Evolutionary conservation across 176 grass and related monocot genomes (phyloP).

Genomic region (Hsuehochloa calcarea): DNA sequence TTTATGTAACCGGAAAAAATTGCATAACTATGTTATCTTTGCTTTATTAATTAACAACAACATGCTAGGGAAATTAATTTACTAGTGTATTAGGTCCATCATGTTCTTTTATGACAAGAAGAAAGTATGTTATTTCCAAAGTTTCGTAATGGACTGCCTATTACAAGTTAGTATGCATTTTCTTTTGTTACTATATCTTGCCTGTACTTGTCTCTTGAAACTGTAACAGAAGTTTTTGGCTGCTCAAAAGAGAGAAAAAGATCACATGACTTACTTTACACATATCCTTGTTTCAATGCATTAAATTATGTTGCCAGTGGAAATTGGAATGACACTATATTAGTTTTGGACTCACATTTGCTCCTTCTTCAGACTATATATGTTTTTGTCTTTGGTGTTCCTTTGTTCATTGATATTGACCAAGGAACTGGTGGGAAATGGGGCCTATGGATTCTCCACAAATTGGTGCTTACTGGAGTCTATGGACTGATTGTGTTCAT

Average conservation of each 20-base stretch:
- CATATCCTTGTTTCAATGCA: slow-evolving; percentile 10
- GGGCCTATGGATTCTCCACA: slow-evolving; percentile 85
- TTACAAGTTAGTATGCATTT: background rate
- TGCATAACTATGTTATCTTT: background rate
- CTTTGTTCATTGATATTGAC: slow-evolving; percentile 67
- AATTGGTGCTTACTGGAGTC: slow-evolving; percentile 82
- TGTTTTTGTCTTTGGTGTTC: slow-evolving; percentile 82
- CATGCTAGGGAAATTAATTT: background rate
- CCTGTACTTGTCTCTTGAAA: background rate
- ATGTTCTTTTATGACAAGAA: slow-evolving; percentile 7
- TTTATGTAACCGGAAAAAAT: background rate
- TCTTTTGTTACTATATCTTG: slow-evolving; percentile 19
- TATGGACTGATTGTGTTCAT: slow-evolving; percentile 88
- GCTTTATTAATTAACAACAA: background rate
- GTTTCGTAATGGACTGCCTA: background rate
- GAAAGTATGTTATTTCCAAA: background rate
- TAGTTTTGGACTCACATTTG: slow-evolving; percentile 17
- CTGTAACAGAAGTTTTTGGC: slow-evolving; percentile 2
- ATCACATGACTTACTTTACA: background rate
- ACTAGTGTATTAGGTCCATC: background rate
- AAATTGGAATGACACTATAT: background rate
- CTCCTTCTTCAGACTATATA: slow-evolving; percentile 75
- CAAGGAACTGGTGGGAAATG: slow-evolving; percentile 85
- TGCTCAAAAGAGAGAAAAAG: background rate
- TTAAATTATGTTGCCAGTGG: slow-evolving; percentile 8